Conservation (phyloP, 1,139 yeast species). For the Nakaseomyces nivariensis region DNA sequence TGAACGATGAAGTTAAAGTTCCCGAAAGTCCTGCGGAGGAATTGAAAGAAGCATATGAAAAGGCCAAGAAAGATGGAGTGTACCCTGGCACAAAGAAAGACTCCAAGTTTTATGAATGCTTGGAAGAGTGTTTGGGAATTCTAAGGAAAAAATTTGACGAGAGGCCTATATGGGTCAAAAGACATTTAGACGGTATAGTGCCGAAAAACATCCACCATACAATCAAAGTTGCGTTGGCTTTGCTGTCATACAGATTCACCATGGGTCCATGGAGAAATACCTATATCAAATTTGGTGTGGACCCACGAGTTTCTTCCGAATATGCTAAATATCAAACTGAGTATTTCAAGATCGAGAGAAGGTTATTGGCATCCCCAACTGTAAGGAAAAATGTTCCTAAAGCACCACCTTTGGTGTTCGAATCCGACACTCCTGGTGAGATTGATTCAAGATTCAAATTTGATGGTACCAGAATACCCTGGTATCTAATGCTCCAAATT, state of each 20-base stretch:
- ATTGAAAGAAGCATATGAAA: conserved; percentile 31
- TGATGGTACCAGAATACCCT: conserved; percentile 63
- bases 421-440: conserved; percentile 25
- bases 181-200: conserved; percentile 54
- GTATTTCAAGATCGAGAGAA: conserved; percentile 43
- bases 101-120: conserved; percentile 33
- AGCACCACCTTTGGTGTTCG: conserved; percentile 29
- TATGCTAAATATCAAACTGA: conserved; percentile 74
- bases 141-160: conserved; percentile 46
- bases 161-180: conserved; percentile 82
- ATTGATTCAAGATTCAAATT: conserved; percentile 45
- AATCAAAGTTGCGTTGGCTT: conserved; percentile 70
- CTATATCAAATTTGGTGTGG: conserved; percentile 69
- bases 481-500: conserved; percentile 65
- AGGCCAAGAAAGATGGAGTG: conserved; percentile 24
- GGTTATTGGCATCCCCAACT: conserved; percentile 29
- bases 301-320: conserved; percentile 50
- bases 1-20: conserved; percentile 24
- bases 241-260: conserved; percentile 67
- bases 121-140: conserved; percentile 36
- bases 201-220: conserved; percentile 43
- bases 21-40: conserved; percentile 39
- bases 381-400: conserved; percentile 33
- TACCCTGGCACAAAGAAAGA: conserved; percentile 28
- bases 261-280: conserved; percentile 96